Base-by-base conservation (phyloP, 495 filamentous ascomycete genomes). In the Penicillium steckii region DNA sequence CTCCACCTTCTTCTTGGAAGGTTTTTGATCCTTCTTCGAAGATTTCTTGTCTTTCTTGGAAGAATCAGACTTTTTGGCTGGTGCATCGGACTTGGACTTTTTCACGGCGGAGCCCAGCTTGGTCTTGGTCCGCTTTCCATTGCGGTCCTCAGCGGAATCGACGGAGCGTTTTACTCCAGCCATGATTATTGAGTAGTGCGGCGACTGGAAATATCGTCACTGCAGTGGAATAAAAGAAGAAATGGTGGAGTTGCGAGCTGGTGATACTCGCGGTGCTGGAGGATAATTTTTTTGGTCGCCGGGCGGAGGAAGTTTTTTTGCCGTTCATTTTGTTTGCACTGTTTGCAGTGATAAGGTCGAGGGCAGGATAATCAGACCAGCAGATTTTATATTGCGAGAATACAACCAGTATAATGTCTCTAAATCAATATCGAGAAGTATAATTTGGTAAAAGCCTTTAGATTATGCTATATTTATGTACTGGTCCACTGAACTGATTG, bases 91-190 rank as follows among this genome's bases (percentile, higher is more conserved):
- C 58, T 71, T 67, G 47, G 64, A 59, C 40, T 70, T 70, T 57
- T 73, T 75, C 48, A 57, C 32, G 15, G 59, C 65, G 56, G 66
- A 60, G 38, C 35, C 62, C 35, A n/a, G n/a, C n/a, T 74, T 76
- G 38, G 64, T 71, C 62, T 75, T 77, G 53, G 64, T 71, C 33
- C 74, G 68, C 62, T 77, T 77, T 54, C 74, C 74, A 67, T 74
- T 71, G 65, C 72, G 70, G 48, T 75, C 72, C 37, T 76, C 72
- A 25, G 62, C 62, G 49, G 61, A 45, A 37, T 76, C 74, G 48
- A 76, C 72, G 7, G 57, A 57, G 48, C 74, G 72, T 57, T 77
- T 77, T 6, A 74, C 55, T 57, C 74, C 74, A 52, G 70, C 67
- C 74, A 77, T 76, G 18, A 26, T 67, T 43, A 57, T 29, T 48